A percentile compares a stretch with the other conserved stretches of the same genome.
phyloP scores from a whole-genome alignment of 108 stramenopile species.

The Phaeodactylum tricornutum region DNA sequence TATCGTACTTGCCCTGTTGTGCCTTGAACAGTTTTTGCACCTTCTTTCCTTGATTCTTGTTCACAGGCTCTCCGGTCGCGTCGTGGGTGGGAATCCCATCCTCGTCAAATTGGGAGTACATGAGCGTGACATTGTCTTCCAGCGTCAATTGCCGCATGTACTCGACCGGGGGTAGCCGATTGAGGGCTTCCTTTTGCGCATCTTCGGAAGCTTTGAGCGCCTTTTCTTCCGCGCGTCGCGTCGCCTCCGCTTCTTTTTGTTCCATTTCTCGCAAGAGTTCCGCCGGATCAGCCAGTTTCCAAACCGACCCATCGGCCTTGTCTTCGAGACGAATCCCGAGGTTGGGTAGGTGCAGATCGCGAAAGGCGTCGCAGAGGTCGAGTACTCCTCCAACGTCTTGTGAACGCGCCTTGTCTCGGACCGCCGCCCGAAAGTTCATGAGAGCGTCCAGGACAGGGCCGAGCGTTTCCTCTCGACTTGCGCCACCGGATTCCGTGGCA shows the following conservation, averaged over 20 bases:
- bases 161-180: conserved; percentile 14
- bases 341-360: conserved; percentile 77
- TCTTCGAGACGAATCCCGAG: conserved; percentile 94
- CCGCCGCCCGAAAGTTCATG: conserved; percentile 67
- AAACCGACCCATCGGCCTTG: conserved; percentile 60
- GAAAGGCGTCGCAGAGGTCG: conserved; percentile 77
- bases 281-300: conserved; percentile 90
- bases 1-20: conserved; percentile 38
- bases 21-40: conserved; percentile 28
- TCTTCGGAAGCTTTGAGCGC: conserved; percentile 43
- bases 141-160: conserved; percentile 21
- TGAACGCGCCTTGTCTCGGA: conserved; percentile 58
- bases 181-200: conserved; percentile 34
- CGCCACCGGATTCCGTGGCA: conserved; percentile 18
- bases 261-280: conserved; percentile 67
- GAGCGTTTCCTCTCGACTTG: conserved; percentile 31
- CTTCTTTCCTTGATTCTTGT: conserved; percentile 41
- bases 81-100: conserved; percentile 45
- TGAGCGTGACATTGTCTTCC: conserved; percentile 15
- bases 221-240: conserved; percentile 34
- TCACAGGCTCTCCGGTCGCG: conserved; percentile 22
- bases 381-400: conserved; percentile 45
- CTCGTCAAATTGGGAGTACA: conserved; percentile 44
- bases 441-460: conserved; percentile 78
- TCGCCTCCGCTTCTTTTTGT: conserved; percentile 39